Conservation (phyloP, 2,329 filamentous ascomycete species). For the Colletotrichum musae region DNA sequence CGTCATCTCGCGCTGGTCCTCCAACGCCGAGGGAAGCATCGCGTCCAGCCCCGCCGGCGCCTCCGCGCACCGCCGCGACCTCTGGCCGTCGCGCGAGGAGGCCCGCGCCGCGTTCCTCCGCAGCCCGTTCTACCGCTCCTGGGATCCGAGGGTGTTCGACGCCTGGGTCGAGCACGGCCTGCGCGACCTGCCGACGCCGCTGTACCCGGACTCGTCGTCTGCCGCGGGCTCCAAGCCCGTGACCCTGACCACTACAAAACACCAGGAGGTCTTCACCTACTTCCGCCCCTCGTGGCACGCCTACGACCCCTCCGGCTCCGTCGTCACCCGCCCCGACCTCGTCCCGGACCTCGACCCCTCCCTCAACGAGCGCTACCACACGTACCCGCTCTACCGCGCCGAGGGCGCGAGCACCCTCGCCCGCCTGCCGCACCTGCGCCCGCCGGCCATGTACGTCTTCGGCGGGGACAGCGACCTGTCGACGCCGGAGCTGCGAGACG, state of each 20-base stretch:
- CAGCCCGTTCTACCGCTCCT: constrained; percentile 83
- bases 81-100: constrained; percentile 82
- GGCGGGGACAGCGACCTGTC: constrained; percentile 73
- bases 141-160: constrained; percentile 86
- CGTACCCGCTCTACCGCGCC: constrained; percentile 76
- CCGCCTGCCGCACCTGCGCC: constrained; percentile 72
- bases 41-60: constrained; percentile 64
- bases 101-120: constrained; percentile 77
- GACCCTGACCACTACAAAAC: constrained; percentile 85
- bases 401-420: constrained; percentile 71
- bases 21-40: constrained; percentile 50
- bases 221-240: constrained; percentile 55
- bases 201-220: constrained; percentile 61
- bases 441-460: constrained; percentile 79
- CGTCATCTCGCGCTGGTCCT: constrained; percentile 73
- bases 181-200: constrained; percentile 77
- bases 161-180: constrained; percentile 81
- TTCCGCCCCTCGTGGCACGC: constrained; percentile 72
- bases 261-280: constrained; percentile 89
- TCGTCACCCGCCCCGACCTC: constrained; percentile 55
- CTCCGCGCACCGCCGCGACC: constrained; percentile 81
- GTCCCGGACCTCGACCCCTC: constrained; percentile 63
- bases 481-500: constrained; percentile 60
- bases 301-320: constrained; percentile 54
- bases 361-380: constrained; percentile 52